phyloP scores from a whole-genome alignment of 495 filamentous ascomycete genomes.

The Beverwykella pulmonaria region DNA sequence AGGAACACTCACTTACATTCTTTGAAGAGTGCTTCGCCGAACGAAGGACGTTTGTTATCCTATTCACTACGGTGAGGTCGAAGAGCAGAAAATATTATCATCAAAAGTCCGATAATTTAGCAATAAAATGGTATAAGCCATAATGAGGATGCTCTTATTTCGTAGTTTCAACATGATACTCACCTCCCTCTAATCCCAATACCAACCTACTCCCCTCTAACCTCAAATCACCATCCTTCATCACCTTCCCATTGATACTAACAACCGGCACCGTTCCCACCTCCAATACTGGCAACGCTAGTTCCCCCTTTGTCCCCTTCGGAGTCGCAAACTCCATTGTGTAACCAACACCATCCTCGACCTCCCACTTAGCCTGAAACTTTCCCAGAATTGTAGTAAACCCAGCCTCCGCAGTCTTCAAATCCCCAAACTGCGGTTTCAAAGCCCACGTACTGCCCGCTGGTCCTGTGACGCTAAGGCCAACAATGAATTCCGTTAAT shows the following conservation, averaged over 20 bases:
- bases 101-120: too few species aligned
- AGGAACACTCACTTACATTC: too few species aligned
- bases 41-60: too few species aligned
- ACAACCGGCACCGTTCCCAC: slow-evolving; percentile 37
- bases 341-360: slow-evolving; percentile 27
- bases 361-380: slow-evolving; percentile 37
- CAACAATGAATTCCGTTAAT: slow-evolving; percentile 42
- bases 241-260: slow-evolving; percentile 39
- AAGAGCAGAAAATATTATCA: too few species aligned
- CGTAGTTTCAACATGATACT: too few species aligned
- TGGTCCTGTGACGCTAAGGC: slow-evolving; percentile 32
- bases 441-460: slow-evolving; percentile 36
- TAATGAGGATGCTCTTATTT: too few species aligned
- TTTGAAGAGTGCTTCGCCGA: too few species aligned
- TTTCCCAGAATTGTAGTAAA: slow-evolving; percentile 41
- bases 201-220: too few species aligned
- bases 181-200: too few species aligned
- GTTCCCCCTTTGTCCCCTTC: slow-evolving; percentile 39
- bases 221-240: too few species aligned
- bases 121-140: too few species aligned
- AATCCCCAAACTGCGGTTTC: slow-evolving; percentile 42
- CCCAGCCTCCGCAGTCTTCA: slow-evolving; percentile 39
- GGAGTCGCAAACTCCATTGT: slow-evolving; percentile 38
- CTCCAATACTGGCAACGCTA: slow-evolving; percentile 34
- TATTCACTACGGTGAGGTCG: too few species aligned